These are phyloP conservation scores for Cornus florida DNA, from an alignment of 148 eudicot genomes.

Conservation along the genomic window DNA sequence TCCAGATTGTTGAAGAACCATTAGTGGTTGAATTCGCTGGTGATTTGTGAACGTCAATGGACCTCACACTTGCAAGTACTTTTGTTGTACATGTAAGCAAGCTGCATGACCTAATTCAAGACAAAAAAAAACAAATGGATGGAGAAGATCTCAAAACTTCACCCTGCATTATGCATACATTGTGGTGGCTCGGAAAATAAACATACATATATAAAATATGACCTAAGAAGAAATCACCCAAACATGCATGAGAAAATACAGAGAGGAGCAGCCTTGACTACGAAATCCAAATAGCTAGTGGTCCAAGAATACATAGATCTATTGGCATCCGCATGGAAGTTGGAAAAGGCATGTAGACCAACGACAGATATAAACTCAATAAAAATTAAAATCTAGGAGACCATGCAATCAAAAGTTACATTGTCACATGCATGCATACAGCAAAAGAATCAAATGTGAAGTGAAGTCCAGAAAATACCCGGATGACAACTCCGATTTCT, in stretches of 20 bases:
- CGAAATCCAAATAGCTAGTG: not conserved
- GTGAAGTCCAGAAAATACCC: conserved; percentile 36
- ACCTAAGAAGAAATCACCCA: not conserved
- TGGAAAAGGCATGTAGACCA: too few species aligned
- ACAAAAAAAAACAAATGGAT: conserved; percentile 5
- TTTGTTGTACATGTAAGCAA: conserved; percentile 74
- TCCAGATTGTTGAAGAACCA: conserved; percentile 48
- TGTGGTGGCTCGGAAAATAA: not conserved
- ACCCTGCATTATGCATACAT: not conserved
- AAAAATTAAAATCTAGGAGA: not conserved
- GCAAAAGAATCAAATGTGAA: not conserved
- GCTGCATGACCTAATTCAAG: conserved; percentile 58
- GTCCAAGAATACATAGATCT: not conserved
- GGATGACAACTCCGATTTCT: conserved; percentile 39
- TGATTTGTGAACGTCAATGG: conserved; percentile 36
- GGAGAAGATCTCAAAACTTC: not conserved
- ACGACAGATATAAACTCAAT: not conserved
- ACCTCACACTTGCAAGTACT: conserved; percentile 64
- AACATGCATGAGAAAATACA: not conserved
- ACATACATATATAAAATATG: not conserved
- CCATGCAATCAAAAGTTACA: not conserved
- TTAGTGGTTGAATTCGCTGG: conserved; percentile 20
- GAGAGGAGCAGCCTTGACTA: not conserved
- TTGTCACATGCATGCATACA: not conserved
- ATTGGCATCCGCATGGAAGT: not conserved